Conservation (phyloP, 176 grass and related monocot genomes). For the bread wheat (Triticum aestivum) region IWGSC_CS_RefSeq_v2.1 NC_057809.1:586195793-586196292, state of each 20-base stretch:
- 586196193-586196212: not conserved
- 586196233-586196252: not conserved
- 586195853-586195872: too few species aligned
- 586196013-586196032: not conserved
- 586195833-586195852: too few species aligned
- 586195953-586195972: not conserved
- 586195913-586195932: not conserved
- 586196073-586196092: not conserved
- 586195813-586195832: not conserved
- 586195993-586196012: not conserved
- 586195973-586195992: not conserved
- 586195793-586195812: slow-evolving; percentile 37
- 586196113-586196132: not conserved
- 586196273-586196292: not conserved
- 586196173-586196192: not conserved
- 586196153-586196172: not conserved
- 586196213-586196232: not conserved
- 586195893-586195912: not conserved
- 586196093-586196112: slow-evolving; percentile 7
- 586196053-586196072: not conserved
- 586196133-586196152: not conserved
- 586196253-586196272: not conserved
- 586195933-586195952: not conserved
- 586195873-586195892: not conserved
- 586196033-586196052: not conserved